Percentiles rank a stretch among this genome's conserved stretches.
Conservation (phyloP, 371 early-diverging fungal genomes). For the Mortierella sp. region DNA sequence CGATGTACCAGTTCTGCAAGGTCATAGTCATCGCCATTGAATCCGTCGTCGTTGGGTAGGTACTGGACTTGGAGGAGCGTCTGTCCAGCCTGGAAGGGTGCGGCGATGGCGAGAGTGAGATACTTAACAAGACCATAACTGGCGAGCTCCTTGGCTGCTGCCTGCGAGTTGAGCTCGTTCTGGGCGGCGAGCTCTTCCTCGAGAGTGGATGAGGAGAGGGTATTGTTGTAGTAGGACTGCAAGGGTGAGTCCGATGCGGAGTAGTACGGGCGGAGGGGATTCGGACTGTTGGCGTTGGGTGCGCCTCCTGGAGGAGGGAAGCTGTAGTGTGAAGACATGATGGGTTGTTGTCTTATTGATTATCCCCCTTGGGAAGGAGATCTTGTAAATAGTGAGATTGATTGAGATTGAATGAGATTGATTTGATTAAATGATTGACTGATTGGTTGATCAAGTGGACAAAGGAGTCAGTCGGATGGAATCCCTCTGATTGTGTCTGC, state of each 20-base stretch:
- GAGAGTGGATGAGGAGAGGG: slow-evolving; percentile 32
- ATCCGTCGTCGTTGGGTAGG: slow-evolving; percentile 67
- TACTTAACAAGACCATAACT: slow-evolving; percentile 79
- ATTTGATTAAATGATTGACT: no score
- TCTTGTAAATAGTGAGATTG: slow-evolving; percentile 3
- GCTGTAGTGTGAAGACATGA: slow-evolving; percentile 32
- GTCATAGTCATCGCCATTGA: slow-evolving; percentile 46
- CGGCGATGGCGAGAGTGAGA: slow-evolving; percentile 73
- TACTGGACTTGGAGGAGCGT: slow-evolving; percentile 89
- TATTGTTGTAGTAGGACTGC: slow-evolving; percentile 54
- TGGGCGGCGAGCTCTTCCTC: slow-evolving; percentile 53
- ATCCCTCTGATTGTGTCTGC: no score
- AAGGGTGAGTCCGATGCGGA: slow-evolving; percentile 46
- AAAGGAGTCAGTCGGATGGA: no score
- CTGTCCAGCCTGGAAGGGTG: slow-evolving; percentile 84
- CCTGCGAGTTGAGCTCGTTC: slow-evolving; percentile 45
- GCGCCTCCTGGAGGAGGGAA: slow-evolving; percentile 52
- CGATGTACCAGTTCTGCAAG: slow-evolving; percentile 43
- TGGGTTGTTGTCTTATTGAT: no score
- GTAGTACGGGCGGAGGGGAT: slow-evolving; percentile 57
- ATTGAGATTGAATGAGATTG: neutral
- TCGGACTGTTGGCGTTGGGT: slow-evolving; percentile 51
- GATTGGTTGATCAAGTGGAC: no score
- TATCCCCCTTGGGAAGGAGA: neutral
- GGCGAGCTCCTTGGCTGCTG: slow-evolving; percentile 61